Base-by-base conservation (phyloP, 228 moss, liverwort and hornwort genomes). In the Sphagnum fallax region DNA sequence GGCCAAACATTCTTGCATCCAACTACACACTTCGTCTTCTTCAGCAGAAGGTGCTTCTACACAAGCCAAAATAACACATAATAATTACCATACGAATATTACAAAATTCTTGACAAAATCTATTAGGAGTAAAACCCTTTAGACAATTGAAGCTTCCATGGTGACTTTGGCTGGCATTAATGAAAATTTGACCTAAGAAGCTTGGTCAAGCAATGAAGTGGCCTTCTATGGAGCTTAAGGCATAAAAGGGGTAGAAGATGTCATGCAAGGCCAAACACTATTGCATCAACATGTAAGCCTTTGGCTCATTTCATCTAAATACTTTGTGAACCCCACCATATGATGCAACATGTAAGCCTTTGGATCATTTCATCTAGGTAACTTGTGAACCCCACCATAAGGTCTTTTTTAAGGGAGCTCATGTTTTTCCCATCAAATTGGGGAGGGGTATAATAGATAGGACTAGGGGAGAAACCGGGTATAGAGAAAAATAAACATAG, bases 1-100 rank as follows among this genome's bases (percentile, higher is more conserved):
- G 51, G 52, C 66, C 78, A 98, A 75, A 78, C 84, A 98, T 75
- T 87, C 88, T 72, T 84, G 87, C 93, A 98, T 93, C 5, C 72
- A 63, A 68, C 14, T 73, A 74, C 97, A 98, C 16, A 98, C 92
- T 79, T 98, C 97, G 72, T 72, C 70, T 75, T 98, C 97, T 71
- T 98, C 97, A 11, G 81, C 76, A 65, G 91, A 90, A 6, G 91
- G 93, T 71, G 84, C 90, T 86, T 92, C 98, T 95, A 78, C 32
- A 62, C 52, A 57, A 51, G 47, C 12, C 4, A 48, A 67, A 64
- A 64, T 11, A 64, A 0, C 47, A 64, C 13, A n/a, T 32, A 32
- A 32, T 32, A 32, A 32, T 5, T 14, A 14, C 60, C 60, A 61
- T 16, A 61, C 0, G n/a, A 61, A 16, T 14, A 16, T 16, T 14